Evolutionary conservation across 441 rosid species (phyloP).

Genomic region (Gossypium schwendimanii): DNA sequence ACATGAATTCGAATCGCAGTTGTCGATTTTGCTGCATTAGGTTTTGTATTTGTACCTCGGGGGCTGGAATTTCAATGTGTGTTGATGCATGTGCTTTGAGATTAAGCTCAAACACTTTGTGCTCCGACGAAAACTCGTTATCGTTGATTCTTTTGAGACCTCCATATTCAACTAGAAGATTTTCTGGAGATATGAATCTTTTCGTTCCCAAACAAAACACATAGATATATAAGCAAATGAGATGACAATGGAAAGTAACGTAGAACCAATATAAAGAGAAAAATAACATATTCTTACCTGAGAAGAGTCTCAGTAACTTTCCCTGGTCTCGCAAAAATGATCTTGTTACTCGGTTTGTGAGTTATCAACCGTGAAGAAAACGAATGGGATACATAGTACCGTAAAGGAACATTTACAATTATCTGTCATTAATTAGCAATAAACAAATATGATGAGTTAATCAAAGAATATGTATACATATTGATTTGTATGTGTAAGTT

Average conservation of each 20-base stretch:
- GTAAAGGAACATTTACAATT: slow-evolving; percentile 43
- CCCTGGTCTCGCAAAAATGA: slow-evolving; percentile 37
- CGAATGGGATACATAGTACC: slow-evolving; percentile 36
- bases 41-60: slow-evolving; percentile 25
- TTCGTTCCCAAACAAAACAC: not conserved
- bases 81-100: slow-evolving; percentile 21
- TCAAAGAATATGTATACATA: not conserved
- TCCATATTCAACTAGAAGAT: slow-evolving; percentile 48
- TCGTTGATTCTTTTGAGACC: slow-evolving; percentile 45
- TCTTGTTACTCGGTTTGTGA: slow-evolving; percentile 22
- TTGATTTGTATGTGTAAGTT: not conserved
- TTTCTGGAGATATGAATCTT: slow-evolving; percentile 43
- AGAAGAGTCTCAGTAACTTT: slow-evolving; percentile 41
- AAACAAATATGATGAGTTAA: not conserved
- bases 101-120: slow-evolving; percentile 29
- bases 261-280: no score
- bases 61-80: slow-evolving; percentile 31
- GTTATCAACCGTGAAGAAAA: slow-evolving; percentile 25
- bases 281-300: slow-evolving; percentile 25
- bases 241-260: not conserved
- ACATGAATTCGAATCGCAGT: not conserved
- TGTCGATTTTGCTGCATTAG: not conserved
- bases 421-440: slow-evolving; percentile 31
- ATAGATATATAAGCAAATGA: not conserved
- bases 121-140: slow-evolving; percentile 32